phyloP scores from a whole-genome alignment of 805 yeast species.

The Starmerella scarabaei region DNA sequence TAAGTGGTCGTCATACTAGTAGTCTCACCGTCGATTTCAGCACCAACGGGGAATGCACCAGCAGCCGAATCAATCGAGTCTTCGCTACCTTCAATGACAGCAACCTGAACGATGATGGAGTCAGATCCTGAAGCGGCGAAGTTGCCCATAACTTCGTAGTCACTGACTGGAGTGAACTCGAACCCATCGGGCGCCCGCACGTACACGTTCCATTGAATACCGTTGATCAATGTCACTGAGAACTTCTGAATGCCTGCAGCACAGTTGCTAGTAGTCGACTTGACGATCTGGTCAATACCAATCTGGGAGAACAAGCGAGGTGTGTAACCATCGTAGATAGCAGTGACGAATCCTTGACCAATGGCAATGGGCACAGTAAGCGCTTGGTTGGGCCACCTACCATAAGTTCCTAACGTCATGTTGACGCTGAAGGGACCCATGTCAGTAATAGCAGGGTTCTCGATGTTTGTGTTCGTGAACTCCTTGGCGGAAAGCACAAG shows the following conservation, averaged over 20 bases:
- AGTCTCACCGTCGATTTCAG: slow-evolving; percentile 36
- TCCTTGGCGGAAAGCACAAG: slow-evolving; percentile 42
- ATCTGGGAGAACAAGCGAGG: slow-evolving; percentile 36
- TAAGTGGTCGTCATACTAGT: slow-evolving; percentile 38
- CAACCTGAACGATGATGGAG: slow-evolving; percentile 38
- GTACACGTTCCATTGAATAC: slow-evolving; percentile 40
- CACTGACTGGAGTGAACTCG: slow-evolving; percentile 27
- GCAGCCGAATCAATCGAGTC: slow-evolving; percentile 47
- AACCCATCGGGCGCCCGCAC: slow-evolving; percentile 32
- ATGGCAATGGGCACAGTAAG: slow-evolving; percentile 49
- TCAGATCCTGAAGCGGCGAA: slow-evolving; percentile 23
- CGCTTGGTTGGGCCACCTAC: slow-evolving; percentile 9
- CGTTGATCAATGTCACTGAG: slow-evolving; percentile 30
- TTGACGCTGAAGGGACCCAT: slow-evolving; percentile 41
- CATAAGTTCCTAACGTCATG: slow-evolving; percentile 30
- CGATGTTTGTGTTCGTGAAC: slow-evolving; percentile 29
- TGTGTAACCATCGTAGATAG: slow-evolving; percentile 36
- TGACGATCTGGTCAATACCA: slow-evolving; percentile 33
- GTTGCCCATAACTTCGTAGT: slow-evolving; percentile 29
- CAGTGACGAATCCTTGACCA: slow-evolving; percentile 75
- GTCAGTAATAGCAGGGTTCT: slow-evolving; percentile 28
- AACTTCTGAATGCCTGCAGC: slow-evolving; percentile 29
- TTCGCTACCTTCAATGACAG: slow-evolving; percentile 32
- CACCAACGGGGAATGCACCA: slow-evolving; percentile 48
- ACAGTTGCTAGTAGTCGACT: slow-evolving; percentile 20